Evolutionary conservation across 495 filamentous ascomycete species (phyloP), one percentile per base, ranked within the genome.

Genomic region (Daldinia caldariorum): DNA sequence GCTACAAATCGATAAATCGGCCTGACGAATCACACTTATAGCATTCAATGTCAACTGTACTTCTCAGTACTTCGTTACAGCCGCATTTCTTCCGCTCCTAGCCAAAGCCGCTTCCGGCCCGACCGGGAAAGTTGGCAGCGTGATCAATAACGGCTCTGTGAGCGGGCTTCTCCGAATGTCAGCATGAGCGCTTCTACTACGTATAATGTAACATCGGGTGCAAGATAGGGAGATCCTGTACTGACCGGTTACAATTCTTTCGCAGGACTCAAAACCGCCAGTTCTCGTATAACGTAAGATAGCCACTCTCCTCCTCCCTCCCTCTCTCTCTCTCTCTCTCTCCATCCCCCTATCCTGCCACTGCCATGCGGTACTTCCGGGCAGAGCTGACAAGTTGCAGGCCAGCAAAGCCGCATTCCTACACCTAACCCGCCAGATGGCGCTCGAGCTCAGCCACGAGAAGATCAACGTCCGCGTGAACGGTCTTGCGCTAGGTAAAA

Each of bases 21-120:
- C 78, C 4, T 81, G 76, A 0, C 80, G 80, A 78, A 58, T 72
- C 84, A 35, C 82, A n/a, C 35, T 71, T 79, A 57, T 73, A 83
- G 83, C 83, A 0, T 92, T 91, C 56, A 90, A 88, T 26, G 91
- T 92, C 71, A 92, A 94, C 76, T 91, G 92, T 57, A 91, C 91
- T 2, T 88, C 85, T 62, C 80, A 91, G 14, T 92, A 93, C 72
- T 81, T 83, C 57, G 75, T 76, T 10, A 82, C 82, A 1, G 69
- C 76, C 2, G 82, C 82, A 1, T 83, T 83, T 61, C 67, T 83
- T 13, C 82, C 82, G 0, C 75, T 84, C 5, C 70, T 83, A 0
- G 77, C 79, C 26, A 73, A 73, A 37, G 82, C 85, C 18, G 83
- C 78, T 9, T 80, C 85, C 67, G 61, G 76, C 1, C 77, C 86